These are phyloP conservation scores for Botrytis cinerea DNA, from an alignment of 2,329 filamentous ascomycete species.

Conservation along the genomic window DNA sequence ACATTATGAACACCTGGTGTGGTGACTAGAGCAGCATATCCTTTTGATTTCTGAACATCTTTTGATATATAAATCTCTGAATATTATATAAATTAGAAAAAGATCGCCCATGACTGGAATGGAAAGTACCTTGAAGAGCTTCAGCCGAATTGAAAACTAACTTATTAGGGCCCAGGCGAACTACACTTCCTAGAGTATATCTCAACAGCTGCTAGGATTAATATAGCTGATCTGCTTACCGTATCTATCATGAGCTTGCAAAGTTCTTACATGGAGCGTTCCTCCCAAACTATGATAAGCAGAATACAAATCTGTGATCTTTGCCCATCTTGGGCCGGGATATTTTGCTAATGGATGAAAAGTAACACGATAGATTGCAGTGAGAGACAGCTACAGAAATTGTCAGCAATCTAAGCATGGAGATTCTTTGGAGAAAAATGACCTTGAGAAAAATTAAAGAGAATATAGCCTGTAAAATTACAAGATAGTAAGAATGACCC, in stretches of 20 bases:
- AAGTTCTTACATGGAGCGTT: background rate
- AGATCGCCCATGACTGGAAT: accelerated
- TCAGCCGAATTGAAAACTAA: background rate
- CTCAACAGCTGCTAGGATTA: background rate
- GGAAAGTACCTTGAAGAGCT: background rate
- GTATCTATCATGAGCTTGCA: background rate
- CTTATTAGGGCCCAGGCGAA: background rate
- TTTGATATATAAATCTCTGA: background rate
- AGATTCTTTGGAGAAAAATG: background rate
- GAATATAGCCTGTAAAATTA: too few species aligned
- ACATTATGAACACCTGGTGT: background rate
- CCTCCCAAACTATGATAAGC: background rate
- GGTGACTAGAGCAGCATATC: background rate
- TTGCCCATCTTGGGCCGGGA: background rate
- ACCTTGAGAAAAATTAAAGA: background rate
- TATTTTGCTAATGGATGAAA: background rate
- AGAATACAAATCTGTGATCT: background rate
- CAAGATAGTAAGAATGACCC: too few species aligned
- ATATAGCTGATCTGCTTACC: background rate
- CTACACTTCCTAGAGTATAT: background rate
- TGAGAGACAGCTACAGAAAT: background rate
- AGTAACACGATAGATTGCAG: background rate
- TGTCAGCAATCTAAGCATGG: background rate
- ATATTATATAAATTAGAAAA: background rate
- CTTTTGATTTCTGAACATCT: background rate